These are phyloP conservation scores for Phyllosticta citrichinensis DNA, from an alignment of 2,329 filamentous ascomycete species.

Conservation along the genomic window DNA sequence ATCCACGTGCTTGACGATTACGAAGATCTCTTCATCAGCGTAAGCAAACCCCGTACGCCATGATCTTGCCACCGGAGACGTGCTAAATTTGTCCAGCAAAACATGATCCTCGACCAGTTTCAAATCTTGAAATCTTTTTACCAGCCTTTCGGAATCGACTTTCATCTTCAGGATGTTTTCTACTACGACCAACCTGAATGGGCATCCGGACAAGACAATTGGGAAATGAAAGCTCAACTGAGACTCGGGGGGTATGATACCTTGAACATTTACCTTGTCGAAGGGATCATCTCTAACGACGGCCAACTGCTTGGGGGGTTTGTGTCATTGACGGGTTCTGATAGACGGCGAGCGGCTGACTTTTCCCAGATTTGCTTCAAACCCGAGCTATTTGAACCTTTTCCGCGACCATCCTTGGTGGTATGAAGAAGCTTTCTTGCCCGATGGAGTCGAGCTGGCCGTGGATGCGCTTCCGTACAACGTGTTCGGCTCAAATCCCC, in stretches of 20 bases:
- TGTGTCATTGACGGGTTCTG: not conserved
- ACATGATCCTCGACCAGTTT: slow-evolving; percentile 8
- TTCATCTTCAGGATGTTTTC: slow-evolving; percentile 6
- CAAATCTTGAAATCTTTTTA: slow-evolving; percentile 11
- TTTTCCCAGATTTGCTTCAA: too few species aligned
- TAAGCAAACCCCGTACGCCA: too few species aligned
- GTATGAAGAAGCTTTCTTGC: not conserved
- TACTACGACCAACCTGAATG: slow-evolving; percentile 10
- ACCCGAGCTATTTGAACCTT: too few species aligned
- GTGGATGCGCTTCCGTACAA: not conserved
- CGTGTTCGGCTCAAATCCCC: not conserved
- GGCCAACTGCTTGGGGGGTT: not conserved
- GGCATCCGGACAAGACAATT: not conserved
- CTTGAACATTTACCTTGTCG: slow-evolving; percentile 17
- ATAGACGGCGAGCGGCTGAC: too few species aligned
- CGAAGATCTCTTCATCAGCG: too few species aligned
- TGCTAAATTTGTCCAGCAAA: not conserved
- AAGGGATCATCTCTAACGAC: not conserved
- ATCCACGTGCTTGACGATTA: too few species aligned
- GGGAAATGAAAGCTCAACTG: slow-evolving; percentile 12
- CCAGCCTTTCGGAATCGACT: slow-evolving; percentile 9
- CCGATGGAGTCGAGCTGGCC: not conserved
- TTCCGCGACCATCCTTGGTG: not conserved
- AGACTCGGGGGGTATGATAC: slow-evolving; percentile 18
- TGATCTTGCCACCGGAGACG: too few species aligned